A percentile compares a stretch with the other conserved stretches of the same genome.
phyloP scores from a whole-genome alignment of 495 filamentous ascomycete genomes.

The Penicillium longicatenatum region DNA sequence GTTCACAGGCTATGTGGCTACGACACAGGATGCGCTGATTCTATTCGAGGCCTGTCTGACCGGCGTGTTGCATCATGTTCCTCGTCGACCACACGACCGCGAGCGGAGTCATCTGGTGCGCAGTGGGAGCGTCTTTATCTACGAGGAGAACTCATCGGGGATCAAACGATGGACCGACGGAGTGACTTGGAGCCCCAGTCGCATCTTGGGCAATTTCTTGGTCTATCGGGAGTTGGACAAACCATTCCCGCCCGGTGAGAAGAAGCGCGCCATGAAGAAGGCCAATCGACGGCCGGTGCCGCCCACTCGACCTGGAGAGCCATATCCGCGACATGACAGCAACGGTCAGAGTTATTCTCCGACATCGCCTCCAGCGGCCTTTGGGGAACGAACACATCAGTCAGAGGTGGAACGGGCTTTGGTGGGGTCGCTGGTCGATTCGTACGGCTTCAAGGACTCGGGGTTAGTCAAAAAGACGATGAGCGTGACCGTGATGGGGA shows the following conservation, averaged over 20 bases:
- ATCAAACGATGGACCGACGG: slow-evolving; percentile 97
- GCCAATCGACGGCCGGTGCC: slow-evolving; percentile 48
- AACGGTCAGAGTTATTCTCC: slow-evolving; percentile 48
- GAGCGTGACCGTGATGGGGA: slow-evolving; percentile 66
- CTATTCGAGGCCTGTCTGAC: slow-evolving; percentile 75
- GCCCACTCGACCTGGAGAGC: slow-evolving; percentile 49
- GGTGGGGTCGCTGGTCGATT: slow-evolving; percentile 82
- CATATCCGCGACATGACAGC: slow-evolving; percentile 53
- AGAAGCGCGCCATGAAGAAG: slow-evolving; percentile 82
- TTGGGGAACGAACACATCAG: slow-evolving; percentile 43
- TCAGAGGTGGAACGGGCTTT: slow-evolving; percentile 65
- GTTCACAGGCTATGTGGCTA: slow-evolving; percentile 66
- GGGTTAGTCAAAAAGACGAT: slow-evolving; percentile 93
- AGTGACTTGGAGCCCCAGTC: slow-evolving; percentile 84
- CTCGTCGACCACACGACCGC: slow-evolving; percentile 81
- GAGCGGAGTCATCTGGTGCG: slow-evolving; percentile 73
- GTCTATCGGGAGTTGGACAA: slow-evolving; percentile 86
- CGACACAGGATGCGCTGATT: slow-evolving; percentile 72
- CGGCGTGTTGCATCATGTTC: slow-evolving; percentile 69
- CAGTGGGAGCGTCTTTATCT: slow-evolving; percentile 86
- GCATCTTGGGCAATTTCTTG: slow-evolving; percentile 84
- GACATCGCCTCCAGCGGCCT: slow-evolving; percentile 37
- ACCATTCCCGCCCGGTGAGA: slow-evolving; percentile 82
- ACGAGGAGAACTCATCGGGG: slow-evolving; percentile 82
- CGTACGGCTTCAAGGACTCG: slow-evolving; percentile 81